These are phyloP conservation scores for Phytopythium oedochilum DNA, from an alignment of 352 stramenopile genomes.

Conservation along the genomic window DNA sequence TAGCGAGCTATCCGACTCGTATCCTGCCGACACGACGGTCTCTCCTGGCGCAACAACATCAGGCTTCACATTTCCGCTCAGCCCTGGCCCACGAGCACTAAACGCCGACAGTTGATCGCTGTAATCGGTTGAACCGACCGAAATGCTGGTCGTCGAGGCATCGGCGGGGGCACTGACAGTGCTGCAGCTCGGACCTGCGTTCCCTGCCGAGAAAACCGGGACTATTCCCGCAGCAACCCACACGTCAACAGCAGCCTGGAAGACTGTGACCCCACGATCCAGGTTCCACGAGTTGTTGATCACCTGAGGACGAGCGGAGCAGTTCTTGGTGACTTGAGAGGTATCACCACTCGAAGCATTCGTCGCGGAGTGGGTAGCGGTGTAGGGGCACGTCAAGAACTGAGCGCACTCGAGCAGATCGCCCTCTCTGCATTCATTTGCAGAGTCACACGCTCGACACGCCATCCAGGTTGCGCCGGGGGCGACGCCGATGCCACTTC, in stretches of 20 bases:
- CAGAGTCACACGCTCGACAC: conserved; percentile 31
- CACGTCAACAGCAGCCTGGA: conserved; percentile 28
- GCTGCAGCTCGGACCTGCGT: conserved; percentile 32
- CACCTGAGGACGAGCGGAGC: conserved; percentile 43
- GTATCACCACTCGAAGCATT: not conserved
- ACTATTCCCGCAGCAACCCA: conserved; percentile 53
- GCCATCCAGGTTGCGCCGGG: conserved; percentile 34
- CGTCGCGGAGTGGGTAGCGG: not conserved
- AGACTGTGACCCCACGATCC: conserved; percentile 18
- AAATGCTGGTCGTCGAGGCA: conserved; percentile 27
- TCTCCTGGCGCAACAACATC: conserved; percentile 33
- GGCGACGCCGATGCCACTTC: conserved; percentile 25
- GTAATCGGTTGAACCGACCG: conserved; percentile 39
- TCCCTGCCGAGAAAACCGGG: conserved; percentile 47
- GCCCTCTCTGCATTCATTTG: conserved; percentile 22
- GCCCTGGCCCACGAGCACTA: conserved; percentile 30
- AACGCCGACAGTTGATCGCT: conserved; percentile 23
- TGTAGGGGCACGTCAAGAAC: conserved; percentile 36
- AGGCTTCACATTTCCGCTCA: conserved; percentile 35
- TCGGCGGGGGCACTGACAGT: conserved; percentile 35
- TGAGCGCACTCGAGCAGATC: conserved; percentile 37
- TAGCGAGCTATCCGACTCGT: conserved; percentile 4
- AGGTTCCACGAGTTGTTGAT: conserved; percentile 66
- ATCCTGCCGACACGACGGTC: conserved; percentile 17
- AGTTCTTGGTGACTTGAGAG: conserved; percentile 21